These are phyloP conservation scores for Sphagnum magellanicum DNA, from an alignment of 228 moss, liverwort and hornwort genomes.

Conservation along the genomic window DNA sequence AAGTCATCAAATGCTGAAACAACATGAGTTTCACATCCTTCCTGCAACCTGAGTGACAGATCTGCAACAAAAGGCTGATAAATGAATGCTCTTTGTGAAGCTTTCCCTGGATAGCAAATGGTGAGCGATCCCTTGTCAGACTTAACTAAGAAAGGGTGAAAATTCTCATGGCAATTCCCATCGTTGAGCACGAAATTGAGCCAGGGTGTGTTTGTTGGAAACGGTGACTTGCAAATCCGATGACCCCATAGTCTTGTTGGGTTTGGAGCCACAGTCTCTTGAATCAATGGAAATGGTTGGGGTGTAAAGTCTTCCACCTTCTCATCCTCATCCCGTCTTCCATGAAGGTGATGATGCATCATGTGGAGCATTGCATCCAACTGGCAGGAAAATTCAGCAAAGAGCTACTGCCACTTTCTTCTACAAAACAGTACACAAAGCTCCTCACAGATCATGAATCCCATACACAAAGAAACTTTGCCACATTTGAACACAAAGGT, in stretches of 20 bases:
- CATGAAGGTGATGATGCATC: too few relatives aligned
- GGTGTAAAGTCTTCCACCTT: too few relatives aligned
- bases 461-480: too few relatives aligned
- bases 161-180: conserved; percentile 71
- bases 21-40: conserved; percentile 15
- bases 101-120: conserved; percentile 59
- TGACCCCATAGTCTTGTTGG: conserved; percentile 58
- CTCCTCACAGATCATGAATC: too few relatives aligned
- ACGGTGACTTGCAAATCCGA: conserved; percentile 39
- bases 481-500: too few relatives aligned
- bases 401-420: too few relatives aligned
- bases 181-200: conserved; percentile 81
- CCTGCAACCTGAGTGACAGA: conserved; percentile 45
- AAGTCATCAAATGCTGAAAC: conserved; percentile 69
- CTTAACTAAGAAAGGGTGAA: conserved; percentile 82
- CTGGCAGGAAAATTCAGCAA: too few relatives aligned
- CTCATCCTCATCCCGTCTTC: too few relatives aligned
- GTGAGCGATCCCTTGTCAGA: conserved; percentile 32
- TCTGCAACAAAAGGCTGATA: conserved; percentile 55
- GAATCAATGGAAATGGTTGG: conserved; percentile 63
- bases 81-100: conserved; percentile 42
- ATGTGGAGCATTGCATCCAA: too few relatives aligned
- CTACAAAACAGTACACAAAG: too few relatives aligned
- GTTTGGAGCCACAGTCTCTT: conserved; percentile 42
- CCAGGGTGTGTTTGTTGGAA: conserved; percentile 81